These are phyloP conservation scores for Diplogelasinospora grovesii DNA, from an alignment of 495 filamentous ascomycete genomes.

Conservation along the genomic window DNA sequence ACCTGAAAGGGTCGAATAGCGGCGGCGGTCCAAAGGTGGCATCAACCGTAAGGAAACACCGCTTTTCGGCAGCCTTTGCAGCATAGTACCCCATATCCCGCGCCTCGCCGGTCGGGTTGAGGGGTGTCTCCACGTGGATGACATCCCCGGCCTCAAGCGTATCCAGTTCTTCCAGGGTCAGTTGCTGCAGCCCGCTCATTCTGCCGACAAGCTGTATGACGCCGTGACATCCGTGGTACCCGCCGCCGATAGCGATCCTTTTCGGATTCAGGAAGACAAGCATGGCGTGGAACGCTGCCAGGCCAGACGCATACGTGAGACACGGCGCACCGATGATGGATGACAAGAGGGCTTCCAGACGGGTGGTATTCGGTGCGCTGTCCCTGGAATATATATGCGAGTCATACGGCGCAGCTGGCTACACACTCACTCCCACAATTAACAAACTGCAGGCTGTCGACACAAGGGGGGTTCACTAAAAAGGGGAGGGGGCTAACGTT, in stretches of 20 bases:
- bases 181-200: conserved; percentile 60
- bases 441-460: too few species aligned
- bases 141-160: conserved; percentile 67
- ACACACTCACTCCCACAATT: not conserved
- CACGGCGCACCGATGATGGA: conserved; percentile 61
- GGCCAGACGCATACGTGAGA: conserved; percentile 75
- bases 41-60: conserved; percentile 78
- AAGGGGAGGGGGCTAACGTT: conserved; percentile 29
- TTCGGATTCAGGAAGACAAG: conserved; percentile 71
- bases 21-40: conserved; percentile 89
- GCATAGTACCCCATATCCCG: conserved; percentile 63
- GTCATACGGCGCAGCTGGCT: conserved; percentile 36
- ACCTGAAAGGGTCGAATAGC: conserved; percentile 75
- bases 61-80: conserved; percentile 59
- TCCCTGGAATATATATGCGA: conserved; percentile 74
- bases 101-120: conserved; percentile 83
- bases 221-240: conserved; percentile 92
- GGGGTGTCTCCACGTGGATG: conserved; percentile 84
- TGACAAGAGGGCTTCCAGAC: conserved; percentile 76
- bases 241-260: conserved; percentile 68
- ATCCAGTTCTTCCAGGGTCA: conserved; percentile 50
- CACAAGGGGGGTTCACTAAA: not conserved
- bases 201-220: conserved; percentile 64
- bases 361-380: conserved; percentile 64
- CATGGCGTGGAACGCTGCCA: conserved; percentile 79